These are phyloP conservation scores for Micractinium sp. DNA, from an alignment of 139 green algal genomes.

Conservation along the genomic window DNA sequence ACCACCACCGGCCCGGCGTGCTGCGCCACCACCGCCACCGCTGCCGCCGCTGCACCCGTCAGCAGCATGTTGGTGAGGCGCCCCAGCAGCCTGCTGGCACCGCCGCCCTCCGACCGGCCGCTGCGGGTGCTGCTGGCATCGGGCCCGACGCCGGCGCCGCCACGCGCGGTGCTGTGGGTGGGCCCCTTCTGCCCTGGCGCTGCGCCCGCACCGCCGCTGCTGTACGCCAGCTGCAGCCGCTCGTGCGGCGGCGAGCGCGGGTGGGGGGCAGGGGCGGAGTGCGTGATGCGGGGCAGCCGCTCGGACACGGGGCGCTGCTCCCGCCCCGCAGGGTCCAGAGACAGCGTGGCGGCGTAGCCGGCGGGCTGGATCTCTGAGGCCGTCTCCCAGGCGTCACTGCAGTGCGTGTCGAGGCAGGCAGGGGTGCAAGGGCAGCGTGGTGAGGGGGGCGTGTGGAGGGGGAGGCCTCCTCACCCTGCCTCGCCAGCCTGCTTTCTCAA, in stretches of 20 bases:
- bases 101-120: not conserved
- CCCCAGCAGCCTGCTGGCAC: not conserved
- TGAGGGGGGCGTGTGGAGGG: not conserved
- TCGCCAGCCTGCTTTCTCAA: not conserved
- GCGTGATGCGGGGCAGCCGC: not conserved
- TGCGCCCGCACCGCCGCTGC: conserved; percentile 6
- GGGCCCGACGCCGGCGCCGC: not conserved
- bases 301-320: not conserved
- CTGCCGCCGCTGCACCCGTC: not conserved
- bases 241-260: not conserved
- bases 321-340: not conserved
- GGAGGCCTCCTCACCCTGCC: too few relatives aligned
- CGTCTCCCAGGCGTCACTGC: not conserved
- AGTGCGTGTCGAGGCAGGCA: not conserved
- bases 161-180: not conserved
- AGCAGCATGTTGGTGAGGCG: conserved; percentile 9
- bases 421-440: not conserved
- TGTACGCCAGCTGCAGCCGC: conserved; percentile 8
- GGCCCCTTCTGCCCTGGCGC: not conserved
- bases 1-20: not conserved
- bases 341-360: not conserved
- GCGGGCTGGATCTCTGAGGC: not conserved
- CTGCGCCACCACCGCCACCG: conserved; percentile 15
- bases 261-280: not conserved
- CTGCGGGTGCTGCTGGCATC: conserved; percentile 4